Percentiles rank a stretch among this genome's conserved stretches.
phyloP scores from a whole-genome alignment of 2,329 filamentous ascomycete genomes.

The Ceratocystis cubensis region DNA sequence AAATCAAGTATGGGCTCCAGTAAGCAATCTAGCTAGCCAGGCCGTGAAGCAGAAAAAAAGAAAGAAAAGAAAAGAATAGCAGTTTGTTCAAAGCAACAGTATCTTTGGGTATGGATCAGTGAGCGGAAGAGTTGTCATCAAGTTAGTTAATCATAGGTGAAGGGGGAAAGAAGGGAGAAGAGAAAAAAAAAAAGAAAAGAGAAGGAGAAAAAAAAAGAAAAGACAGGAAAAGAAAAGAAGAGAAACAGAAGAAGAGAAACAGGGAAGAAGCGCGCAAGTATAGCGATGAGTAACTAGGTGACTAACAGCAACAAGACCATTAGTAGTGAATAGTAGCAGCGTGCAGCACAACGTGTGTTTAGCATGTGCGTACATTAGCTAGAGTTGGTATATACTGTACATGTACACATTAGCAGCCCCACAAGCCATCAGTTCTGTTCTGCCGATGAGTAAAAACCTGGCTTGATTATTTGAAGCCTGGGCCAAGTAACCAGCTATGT shows the following conservation, averaged over 20 bases:
- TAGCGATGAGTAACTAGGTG: too few relatives aligned
- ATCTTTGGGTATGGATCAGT: background rate
- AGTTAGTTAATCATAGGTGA: background rate
- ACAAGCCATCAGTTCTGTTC: background rate
- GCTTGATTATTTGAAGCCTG: too few relatives aligned
- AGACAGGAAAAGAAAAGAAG: background rate
- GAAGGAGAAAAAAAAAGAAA: background rate
- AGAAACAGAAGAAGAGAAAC: constrained; percentile 9
- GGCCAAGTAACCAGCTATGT: too few relatives aligned
- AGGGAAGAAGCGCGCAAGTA: background rate
- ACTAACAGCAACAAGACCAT: background rate
- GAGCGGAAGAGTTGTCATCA: background rate
- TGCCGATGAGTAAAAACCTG: too few relatives aligned
- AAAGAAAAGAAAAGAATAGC: background rate
- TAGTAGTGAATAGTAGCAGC: too few relatives aligned
- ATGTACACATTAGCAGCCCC: background rate
- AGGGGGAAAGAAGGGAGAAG: background rate
- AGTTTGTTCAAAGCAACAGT: background rate
- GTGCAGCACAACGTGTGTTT: too few relatives aligned
- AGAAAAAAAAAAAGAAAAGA: background rate
- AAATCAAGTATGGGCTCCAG: background rate
- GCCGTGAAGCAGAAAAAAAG: background rate
- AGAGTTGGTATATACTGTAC: too few relatives aligned
- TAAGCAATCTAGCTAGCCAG: background rate
- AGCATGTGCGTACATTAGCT: too few relatives aligned